These are phyloP conservation scores for Coniochaeta sp. DNA, from an alignment of 2,329 filamentous ascomycete species.

Conservation along the genomic window DNA sequence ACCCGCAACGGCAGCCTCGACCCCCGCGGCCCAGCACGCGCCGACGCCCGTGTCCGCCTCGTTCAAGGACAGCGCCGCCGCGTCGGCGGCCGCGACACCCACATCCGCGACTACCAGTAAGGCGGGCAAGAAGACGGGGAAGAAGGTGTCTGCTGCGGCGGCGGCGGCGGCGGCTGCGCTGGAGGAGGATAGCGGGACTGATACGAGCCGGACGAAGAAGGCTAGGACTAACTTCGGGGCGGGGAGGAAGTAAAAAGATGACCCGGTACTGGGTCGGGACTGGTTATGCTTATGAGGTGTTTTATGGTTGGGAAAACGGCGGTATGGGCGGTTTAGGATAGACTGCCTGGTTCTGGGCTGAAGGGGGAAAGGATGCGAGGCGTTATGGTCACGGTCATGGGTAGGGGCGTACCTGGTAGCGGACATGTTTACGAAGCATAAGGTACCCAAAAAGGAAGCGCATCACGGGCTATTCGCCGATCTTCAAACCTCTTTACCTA, in stretches of 20 bases:
- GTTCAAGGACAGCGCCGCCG: slow-evolving; percentile 38
- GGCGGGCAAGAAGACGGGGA: slow-evolving; percentile 46
- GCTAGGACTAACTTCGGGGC: slow-evolving; percentile 53
- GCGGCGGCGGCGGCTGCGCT: slow-evolving; percentile 10
- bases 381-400: no score
- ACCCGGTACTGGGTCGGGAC: no score
- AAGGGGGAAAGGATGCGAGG: no score
- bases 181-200: slow-evolving; percentile 50
- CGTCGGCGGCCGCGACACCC: slow-evolving; percentile 48
- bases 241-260: slow-evolving; percentile 44
- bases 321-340: no score
- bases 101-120: slow-evolving; percentile 41
- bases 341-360: no score
- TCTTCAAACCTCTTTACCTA: no score
- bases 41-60: slow-evolving; percentile 49
- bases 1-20: slow-evolving; percentile 22
- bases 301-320: slow-evolving; percentile 3
- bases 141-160: slow-evolving; percentile 31
- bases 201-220: slow-evolving; percentile 45
- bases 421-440: no score
- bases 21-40: slow-evolving; percentile 34
- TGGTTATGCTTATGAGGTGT: background rate
- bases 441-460: no score
- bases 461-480: no score
- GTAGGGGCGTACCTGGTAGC: no score